Percentiles rank a stretch among this genome's conserved stretches.
phyloP scores from a whole-genome alignment of 2,329 filamentous ascomycete species.

The Fusarium sacchari region DNA sequence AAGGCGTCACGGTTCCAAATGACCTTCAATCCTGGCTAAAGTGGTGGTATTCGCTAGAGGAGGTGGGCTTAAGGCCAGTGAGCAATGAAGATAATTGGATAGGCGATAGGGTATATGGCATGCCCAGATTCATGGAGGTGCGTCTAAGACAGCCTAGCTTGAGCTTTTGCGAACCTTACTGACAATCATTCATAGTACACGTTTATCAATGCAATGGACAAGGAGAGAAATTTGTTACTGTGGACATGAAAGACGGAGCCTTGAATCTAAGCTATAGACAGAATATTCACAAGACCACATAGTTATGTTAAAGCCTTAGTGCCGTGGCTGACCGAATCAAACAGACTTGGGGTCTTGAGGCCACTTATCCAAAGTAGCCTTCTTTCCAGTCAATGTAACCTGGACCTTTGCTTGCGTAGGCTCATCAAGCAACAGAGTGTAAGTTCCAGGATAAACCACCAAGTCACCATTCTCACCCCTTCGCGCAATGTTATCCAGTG shows the following conservation, averaged over 20 bases:
- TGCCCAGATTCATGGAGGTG: neutral
- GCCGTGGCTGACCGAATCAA: rapidly evolving
- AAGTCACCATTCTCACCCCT: neutral
- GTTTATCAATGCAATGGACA: neutral
- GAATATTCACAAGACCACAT: neutral
- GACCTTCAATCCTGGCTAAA: neutral
- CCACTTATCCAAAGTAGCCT: neutral
- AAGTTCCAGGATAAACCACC: conserved; percentile 1
- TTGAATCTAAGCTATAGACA: neutral
- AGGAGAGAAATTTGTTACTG: neutral
- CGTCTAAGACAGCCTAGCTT: rapidly evolving
- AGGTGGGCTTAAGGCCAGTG: neutral
- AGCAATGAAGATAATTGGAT: neutral
- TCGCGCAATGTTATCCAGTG: conserved; percentile 4
- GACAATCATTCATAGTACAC: neutral
- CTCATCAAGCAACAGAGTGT: conserved; percentile 3
- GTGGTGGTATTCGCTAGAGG: neutral
- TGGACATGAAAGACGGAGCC: neutral
- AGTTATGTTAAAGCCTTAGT: rapidly evolving
- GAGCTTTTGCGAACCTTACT: rapidly evolving
- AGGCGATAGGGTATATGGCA: neutral
- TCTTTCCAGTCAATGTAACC: neutral
- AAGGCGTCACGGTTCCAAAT: neutral
- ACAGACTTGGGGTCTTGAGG: neutral
- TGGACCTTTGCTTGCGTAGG: neutral